Percentiles rank a stretch among this genome's conserved stretches.
These are phyloP conservation scores for Lathyrus aphaca DNA, from an alignment of 306 rosid species.

Conservation along the genomic window DNA sequence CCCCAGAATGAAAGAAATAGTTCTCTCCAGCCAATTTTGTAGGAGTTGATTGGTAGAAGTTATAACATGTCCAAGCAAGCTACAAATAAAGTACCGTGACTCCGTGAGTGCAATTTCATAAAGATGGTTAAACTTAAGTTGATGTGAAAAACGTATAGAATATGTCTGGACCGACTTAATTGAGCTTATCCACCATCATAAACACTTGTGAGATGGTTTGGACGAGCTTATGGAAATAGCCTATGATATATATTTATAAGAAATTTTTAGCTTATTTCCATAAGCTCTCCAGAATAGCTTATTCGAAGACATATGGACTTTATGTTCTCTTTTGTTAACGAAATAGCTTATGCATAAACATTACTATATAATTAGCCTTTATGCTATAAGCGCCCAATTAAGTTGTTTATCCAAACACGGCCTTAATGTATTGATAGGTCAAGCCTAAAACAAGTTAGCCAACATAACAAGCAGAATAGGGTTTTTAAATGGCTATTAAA, in stretches of 20 bases:
- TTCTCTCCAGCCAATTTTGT: conserved; percentile 99
- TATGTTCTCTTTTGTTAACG: neutral
- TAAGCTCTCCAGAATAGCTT: neutral
- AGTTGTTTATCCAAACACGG: neutral
- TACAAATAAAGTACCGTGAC: conserved; percentile 45
- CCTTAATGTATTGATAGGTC: conserved; percentile 9
- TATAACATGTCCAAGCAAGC: conserved; percentile 99
- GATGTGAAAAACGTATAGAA: conserved; percentile 7
- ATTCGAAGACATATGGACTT: neutral
- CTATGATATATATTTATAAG: neutral
- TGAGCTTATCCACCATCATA: neutral
- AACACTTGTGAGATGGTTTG: neutral
- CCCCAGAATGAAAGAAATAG: conserved; percentile 75
- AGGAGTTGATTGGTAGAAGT: conserved; percentile 94
- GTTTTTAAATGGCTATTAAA: conserved; percentile 19
- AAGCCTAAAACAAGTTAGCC: conserved; percentile 25
- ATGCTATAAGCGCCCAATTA: neutral
- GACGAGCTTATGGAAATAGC: neutral
- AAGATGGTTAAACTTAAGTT: conserved; percentile 1
- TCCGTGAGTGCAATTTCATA: neutral
- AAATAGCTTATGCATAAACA: neutral
- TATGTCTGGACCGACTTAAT: neutral
- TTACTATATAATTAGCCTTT: neutral
- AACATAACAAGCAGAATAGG: conserved; percentile 19
- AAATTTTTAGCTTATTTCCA: neutral